Evolutionary conservation across 1,284 basidiomycete species (phyloP).

Genomic region (Phylloporus gajari): DNA sequence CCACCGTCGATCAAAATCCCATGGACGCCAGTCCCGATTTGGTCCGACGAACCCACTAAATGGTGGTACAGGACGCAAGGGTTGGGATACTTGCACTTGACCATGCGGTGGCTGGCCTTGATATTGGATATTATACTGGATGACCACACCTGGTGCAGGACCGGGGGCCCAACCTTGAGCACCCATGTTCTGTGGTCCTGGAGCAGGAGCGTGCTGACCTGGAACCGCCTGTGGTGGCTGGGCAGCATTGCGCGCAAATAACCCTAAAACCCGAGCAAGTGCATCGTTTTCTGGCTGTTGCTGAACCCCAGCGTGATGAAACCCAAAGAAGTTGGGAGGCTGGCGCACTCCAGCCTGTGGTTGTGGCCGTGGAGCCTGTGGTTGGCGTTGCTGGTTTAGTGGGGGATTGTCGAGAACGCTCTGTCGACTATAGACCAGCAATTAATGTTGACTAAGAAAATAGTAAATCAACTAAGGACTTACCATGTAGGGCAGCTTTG

Average conservation of each 20-base stretch:
- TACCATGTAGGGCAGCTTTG: conserved; percentile 97
- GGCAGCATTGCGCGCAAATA: conserved; percentile 56
- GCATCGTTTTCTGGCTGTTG: conserved; percentile 50
- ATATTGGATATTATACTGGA: conserved; percentile 70
- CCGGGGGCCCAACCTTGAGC: conserved; percentile 46
- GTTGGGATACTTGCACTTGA: conserved; percentile 39
- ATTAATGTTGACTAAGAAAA: conserved; percentile 23
- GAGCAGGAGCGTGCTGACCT: conserved; percentile 30
- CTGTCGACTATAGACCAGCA: conserved; percentile 68
- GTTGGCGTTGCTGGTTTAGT: conserved; percentile 45
- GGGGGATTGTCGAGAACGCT: conserved; percentile 77
- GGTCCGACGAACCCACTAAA: conserved; percentile 71
- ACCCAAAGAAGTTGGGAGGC: conserved; percentile 43
- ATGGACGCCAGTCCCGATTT: conserved; percentile 70
- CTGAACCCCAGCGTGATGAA: conserved; percentile 39
- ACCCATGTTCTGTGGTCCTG: conserved; percentile 35
- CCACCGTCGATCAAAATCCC: conserved; percentile 55
- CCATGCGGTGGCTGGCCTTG: conserved; percentile 46
- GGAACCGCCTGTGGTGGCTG: conserved; percentile 38
- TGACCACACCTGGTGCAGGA: conserved; percentile 53
- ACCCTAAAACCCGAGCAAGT: conserved; percentile 57
- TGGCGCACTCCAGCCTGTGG: conserved; percentile 43
- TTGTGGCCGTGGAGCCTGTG: conserved; percentile 50
- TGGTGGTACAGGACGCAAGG: conserved; percentile 53
- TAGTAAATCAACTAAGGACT: conserved; percentile 38